Evolutionary conservation across 2,329 filamentous ascomycete species (phyloP).

Genomic region (Apiospora arundinis): DNA sequence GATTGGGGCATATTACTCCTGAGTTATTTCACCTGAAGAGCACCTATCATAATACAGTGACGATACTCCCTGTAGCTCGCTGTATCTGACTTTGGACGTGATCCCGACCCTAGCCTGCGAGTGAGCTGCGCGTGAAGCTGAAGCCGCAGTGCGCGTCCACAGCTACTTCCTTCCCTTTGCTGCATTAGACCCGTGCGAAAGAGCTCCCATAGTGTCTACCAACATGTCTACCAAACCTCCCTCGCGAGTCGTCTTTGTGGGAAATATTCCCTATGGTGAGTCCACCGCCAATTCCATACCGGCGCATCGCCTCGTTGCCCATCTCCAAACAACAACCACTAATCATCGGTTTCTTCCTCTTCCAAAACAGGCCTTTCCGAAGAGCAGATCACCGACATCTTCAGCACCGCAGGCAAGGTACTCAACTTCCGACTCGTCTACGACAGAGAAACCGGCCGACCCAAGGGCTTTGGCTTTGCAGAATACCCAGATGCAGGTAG

Average conservation of each 20-base stretch:
- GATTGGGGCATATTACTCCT: constrained; percentile 6
- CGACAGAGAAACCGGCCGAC: constrained; percentile 91
- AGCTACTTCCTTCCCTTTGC: not conserved
- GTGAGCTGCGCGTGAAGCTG: constrained; percentile 12
- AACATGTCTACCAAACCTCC: constrained; percentile 77
- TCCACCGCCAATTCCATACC: constrained; percentile 15
- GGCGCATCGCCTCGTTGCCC: not conserved
- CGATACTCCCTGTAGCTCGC: constrained; percentile 16
- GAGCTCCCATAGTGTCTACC: constrained; percentile 29
- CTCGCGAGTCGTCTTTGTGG: constrained; percentile 82
- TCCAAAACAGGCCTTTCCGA: constrained; percentile 78
- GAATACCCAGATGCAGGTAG: constrained; percentile 91
- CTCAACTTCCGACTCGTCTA: constrained; percentile 93
- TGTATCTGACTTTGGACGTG: constrained; percentile 17
- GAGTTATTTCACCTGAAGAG: constrained; percentile 13
- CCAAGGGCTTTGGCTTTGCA: constrained; percentile 96
- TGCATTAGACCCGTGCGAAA: constrained; percentile 4
- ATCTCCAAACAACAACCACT: constrained; percentile 19
- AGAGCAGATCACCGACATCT: constrained; percentile 94
- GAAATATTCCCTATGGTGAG: constrained; percentile 83
- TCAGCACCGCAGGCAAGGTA: constrained; percentile 88
- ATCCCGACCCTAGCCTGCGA: constrained; percentile 2
- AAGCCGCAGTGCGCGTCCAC: not conserved
- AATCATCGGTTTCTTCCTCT: constrained; percentile 17
- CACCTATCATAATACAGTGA: constrained; percentile 19